Base-by-base conservation (phyloP, 805 yeast genomes). In the Kluyveromyces siamensis region DNA sequence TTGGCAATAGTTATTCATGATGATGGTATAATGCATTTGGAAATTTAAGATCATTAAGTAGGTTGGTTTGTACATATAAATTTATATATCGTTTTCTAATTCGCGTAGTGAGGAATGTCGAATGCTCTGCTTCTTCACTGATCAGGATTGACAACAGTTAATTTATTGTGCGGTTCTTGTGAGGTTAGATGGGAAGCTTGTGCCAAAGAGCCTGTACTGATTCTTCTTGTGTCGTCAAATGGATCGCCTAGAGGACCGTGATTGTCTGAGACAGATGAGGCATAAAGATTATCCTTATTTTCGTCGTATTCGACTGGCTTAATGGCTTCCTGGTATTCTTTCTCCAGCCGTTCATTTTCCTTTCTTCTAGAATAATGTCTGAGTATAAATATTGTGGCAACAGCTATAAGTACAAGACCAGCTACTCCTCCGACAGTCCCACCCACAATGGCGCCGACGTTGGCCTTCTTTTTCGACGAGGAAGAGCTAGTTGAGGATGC, bases 121-220 rank as follows among this genome's bases (percentile, higher is more conserved):
- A 13, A 30, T 30, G 5, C 35, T 11, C 11, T 13, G 35, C 4
- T 13, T 30, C 14, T 10, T 30, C 35, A 52, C 54, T 76, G 81
- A 63, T 87, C 96, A 1, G 96, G 96, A 60, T 90, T 90, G 35
- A 95, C 90, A 11, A 90, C 95, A 51, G 88, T 83, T 43, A 90
- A 72, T 17, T 87, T 81, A 69, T 87, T 87, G 9, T 50, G 59
- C 16, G 48, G 51, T n/a, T 61, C 89, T 73, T 45, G 86, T 75
- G 67, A 83, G 86, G 63, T 87, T 11, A 36, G 30, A 11, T 47
- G 93, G 4, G 87, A 80, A 52, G 85, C 95, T 63, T 88, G 95
- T 10, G 95, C 90, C 47, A 90, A 71, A 2, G 91, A 81, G 5
- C 96, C 96, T 58, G 86, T 91, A 58, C 89, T 81, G 52, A 87